Percentiles rank a stretch among this genome's conserved stretches.
These are phyloP conservation scores for Blastocystis sp. DNA, from an alignment of 352 stramenopile species.

Conservation along the genomic window DNA sequence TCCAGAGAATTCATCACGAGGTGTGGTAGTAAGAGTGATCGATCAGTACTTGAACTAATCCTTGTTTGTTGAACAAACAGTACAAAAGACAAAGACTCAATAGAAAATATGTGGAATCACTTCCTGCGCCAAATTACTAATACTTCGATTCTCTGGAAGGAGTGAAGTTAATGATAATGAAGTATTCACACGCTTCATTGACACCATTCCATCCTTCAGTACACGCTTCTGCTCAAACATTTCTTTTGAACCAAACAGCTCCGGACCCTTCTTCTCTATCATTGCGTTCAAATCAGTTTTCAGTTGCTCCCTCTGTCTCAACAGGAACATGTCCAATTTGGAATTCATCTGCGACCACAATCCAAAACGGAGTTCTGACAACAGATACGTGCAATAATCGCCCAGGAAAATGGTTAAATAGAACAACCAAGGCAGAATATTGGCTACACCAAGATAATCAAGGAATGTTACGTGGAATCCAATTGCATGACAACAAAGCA, in stretches of 20 bases:
- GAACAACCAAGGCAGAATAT: constrained; percentile 47
- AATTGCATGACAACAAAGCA: not conserved
- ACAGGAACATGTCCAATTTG: constrained; percentile 5
- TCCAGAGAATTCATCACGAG: not conserved
- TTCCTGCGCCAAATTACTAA: constrained; percentile 28
- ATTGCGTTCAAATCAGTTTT: constrained; percentile 10
- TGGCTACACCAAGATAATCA: constrained; percentile 33
- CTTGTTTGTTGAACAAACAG: not conserved
- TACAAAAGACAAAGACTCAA: constrained; percentile 7
- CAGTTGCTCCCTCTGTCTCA: constrained; percentile 44
- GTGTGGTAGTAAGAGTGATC: not conserved
- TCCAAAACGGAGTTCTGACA: constrained; percentile 5
- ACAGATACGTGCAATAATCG: not conserved
- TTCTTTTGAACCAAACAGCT: constrained; percentile 40
- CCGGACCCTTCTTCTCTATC: constrained; percentile 43
- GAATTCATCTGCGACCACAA: not conserved
- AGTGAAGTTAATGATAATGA: not conserved
- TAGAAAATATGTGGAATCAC: constrained; percentile 49
- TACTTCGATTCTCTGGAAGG: not conserved
- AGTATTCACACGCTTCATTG: constrained; percentile 42
- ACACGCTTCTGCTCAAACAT: constrained; percentile 56
- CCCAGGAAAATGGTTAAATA: constrained; percentile 44
- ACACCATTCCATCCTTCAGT: constrained; percentile 47
- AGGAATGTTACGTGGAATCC: constrained; percentile 3
- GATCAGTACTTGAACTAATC: not conserved